Evolutionary conservation across 2,329 filamentous ascomycete genomes (phyloP).

Genomic region (Fusarium poae): DNA sequence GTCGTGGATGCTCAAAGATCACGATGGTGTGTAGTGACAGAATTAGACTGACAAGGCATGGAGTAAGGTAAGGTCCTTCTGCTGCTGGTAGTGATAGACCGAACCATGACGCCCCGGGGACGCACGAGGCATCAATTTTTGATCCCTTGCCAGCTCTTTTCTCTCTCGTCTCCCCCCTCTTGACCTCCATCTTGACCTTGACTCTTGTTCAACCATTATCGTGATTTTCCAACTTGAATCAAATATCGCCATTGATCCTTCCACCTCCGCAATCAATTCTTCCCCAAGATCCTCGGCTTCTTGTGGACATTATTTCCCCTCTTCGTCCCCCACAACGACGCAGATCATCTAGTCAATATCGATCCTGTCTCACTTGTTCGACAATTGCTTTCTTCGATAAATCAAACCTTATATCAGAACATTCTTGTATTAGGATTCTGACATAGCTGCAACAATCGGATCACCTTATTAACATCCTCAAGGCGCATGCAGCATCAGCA

Average conservation of each 20-base stretch:
- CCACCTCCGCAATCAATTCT: constrained; percentile 23
- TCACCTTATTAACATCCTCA: background rate
- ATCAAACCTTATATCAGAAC: constrained; percentile 5
- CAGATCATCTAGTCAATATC: constrained; percentile 33
- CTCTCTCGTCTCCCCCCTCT: constrained; percentile 33
- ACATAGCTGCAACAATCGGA: background rate
- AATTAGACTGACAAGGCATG: constrained; percentile 20
- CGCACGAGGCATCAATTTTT: constrained; percentile 45
- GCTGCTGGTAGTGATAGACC: constrained; percentile 40
- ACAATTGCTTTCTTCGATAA: constrained; percentile 11
- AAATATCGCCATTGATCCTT: constrained; percentile 33
- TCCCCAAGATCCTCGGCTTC: constrained; percentile 41
- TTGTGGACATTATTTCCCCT: constrained; percentile 29
- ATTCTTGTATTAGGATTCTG: background rate
- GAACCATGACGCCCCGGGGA: constrained; percentile 49
- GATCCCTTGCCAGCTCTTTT: constrained; percentile 35
- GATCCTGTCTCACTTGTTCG: constrained; percentile 14
- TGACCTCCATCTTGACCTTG: constrained; percentile 15
- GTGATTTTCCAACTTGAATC: constrained; percentile 15
- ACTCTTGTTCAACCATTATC: constrained; percentile 19
- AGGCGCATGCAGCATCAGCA: constrained; percentile 31
- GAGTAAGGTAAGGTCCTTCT: constrained; percentile 33
- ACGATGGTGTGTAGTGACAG: constrained; percentile 49
- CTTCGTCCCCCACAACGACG: constrained; percentile 35
- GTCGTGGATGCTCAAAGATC: constrained; percentile 44